Conservation (phyloP, 768 basidiomycete genomes). For the Collybia sordida region DNA sequence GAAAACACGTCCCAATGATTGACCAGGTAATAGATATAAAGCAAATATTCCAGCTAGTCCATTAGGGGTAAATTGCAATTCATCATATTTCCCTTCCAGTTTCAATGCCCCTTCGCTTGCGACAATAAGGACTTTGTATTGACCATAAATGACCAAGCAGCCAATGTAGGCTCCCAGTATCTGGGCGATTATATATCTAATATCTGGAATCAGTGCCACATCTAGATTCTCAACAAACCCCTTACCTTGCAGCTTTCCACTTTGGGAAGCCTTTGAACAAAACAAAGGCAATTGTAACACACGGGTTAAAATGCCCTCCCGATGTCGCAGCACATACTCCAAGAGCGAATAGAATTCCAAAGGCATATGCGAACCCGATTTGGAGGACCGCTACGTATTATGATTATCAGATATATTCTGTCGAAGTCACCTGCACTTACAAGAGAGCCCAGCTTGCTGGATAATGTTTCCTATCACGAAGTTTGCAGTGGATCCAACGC, state of each 20-base stretch:
- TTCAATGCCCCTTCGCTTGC: constrained; percentile 29
- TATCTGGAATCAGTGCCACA: not conserved
- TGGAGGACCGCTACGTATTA: constrained; percentile 46
- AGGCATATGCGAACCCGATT: constrained; percentile 56
- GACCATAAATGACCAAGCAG: constrained; percentile 56
- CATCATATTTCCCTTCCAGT: constrained; percentile 22
- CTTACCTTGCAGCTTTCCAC: constrained; percentile 48
- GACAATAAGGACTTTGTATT: constrained; percentile 54
- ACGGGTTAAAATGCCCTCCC: constrained; percentile 67
- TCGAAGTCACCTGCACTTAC: constrained; percentile 31
- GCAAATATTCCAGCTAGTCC: constrained; percentile 55
- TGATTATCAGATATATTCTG: constrained; percentile 2
- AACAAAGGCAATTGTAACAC: constrained; percentile 51
- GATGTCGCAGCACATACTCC: constrained; percentile 51
- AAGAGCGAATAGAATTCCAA: constrained; percentile 62
- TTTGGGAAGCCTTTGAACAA: constrained; percentile 56
- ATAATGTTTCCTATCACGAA: constrained; percentile 47
- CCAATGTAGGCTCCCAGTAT: constrained; percentile 66
- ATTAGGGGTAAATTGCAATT: constrained; percentile 33
- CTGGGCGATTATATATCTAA: constrained; percentile 66
- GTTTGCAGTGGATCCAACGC: constrained; percentile 54
- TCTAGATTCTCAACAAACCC: not conserved
- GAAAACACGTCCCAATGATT: constrained; percentile 44
- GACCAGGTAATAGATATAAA: constrained; percentile 44
- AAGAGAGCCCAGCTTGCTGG: constrained; percentile 42